Evolutionary conservation across 2,329 filamentous ascomycete species (phyloP).

Genomic region (Aspergillus floridensis): DNA sequence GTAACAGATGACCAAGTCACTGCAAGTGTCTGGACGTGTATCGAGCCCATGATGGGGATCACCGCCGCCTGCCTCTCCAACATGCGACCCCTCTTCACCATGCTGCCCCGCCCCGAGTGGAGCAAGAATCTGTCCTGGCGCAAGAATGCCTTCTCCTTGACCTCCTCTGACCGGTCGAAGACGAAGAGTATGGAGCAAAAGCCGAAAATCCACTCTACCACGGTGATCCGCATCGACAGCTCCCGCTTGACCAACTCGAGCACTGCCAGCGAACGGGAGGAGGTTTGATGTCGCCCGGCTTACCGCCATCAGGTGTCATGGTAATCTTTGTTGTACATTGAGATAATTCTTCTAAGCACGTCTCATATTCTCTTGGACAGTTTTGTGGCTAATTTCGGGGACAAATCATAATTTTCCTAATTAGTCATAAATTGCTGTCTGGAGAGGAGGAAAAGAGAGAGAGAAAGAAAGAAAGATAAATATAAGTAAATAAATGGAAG

Average conservation of each 20-base stretch:
- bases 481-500: too few relatives aligned
- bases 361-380: too few relatives aligned
- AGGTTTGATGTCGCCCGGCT: neutral
- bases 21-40: slow-evolving; percentile 31
- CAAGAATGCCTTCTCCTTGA: neutral
- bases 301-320: too few relatives aligned
- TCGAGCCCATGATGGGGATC: slow-evolving; percentile 31
- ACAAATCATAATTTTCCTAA: too few relatives aligned
- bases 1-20: slow-evolving; percentile 26
- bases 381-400: too few relatives aligned
- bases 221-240: neutral
- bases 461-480: too few relatives aligned
- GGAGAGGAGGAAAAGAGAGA: too few relatives aligned
- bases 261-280: neutral
- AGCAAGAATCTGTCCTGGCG: neutral
- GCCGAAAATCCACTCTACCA: neutral
- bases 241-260: neutral
- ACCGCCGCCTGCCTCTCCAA: slow-evolving; percentile 28
- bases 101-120: neutral
- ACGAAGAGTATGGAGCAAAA: neutral
- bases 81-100: slow-evolving; percentile 27
- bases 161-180: neutral
- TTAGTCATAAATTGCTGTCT: too few relatives aligned
- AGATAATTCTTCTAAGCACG: too few relatives aligned
- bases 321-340: too few relatives aligned